These are phyloP conservation scores for Millerozyma acaciae DNA, from an alignment of 805 yeast genomes.

Conservation along the genomic window DNA sequence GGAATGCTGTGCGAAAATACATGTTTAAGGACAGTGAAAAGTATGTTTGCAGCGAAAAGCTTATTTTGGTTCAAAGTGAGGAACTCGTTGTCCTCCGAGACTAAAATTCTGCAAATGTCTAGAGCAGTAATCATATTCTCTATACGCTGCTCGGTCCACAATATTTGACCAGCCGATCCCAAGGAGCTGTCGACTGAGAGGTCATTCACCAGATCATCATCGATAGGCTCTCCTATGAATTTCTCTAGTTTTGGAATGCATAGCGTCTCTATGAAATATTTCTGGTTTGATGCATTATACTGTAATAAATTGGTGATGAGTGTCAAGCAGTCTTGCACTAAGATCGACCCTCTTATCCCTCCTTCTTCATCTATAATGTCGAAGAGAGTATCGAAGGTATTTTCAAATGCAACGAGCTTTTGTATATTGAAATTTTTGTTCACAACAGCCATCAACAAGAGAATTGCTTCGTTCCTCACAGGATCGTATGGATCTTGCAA, in stretches of 20 bases:
- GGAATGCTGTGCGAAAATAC: slow-evolving; percentile 68
- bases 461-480: slow-evolving; percentile 80
- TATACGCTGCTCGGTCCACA: slow-evolving; percentile 76
- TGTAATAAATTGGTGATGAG: slow-evolving; percentile 67
- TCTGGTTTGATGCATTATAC: slow-evolving; percentile 88
- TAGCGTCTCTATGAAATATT: slow-evolving; percentile 79
- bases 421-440: slow-evolving; percentile 83
- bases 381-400: slow-evolving; percentile 79
- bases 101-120: slow-evolving; percentile 70
- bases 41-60: slow-evolving; percentile 56
- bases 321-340: slow-evolving; percentile 87
- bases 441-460: slow-evolving; percentile 78
- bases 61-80: slow-evolving; percentile 58
- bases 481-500: slow-evolving; percentile 61
- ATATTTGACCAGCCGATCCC: slow-evolving; percentile 34
- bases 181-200: slow-evolving; percentile 10
- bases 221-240: slow-evolving; percentile 60
- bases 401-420: slow-evolving; percentile 90
- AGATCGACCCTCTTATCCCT: slow-evolving; percentile 79
- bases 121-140: slow-evolving; percentile 63
- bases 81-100: slow-evolving; percentile 65
- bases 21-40: slow-evolving; percentile 62
- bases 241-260: slow-evolving; percentile 63
- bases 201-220: slow-evolving; percentile 21
- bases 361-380: slow-evolving; percentile 83